Base-by-base conservation (phyloP, 1,284 basidiomycete species). In the Thelephora terrestris region DNA sequence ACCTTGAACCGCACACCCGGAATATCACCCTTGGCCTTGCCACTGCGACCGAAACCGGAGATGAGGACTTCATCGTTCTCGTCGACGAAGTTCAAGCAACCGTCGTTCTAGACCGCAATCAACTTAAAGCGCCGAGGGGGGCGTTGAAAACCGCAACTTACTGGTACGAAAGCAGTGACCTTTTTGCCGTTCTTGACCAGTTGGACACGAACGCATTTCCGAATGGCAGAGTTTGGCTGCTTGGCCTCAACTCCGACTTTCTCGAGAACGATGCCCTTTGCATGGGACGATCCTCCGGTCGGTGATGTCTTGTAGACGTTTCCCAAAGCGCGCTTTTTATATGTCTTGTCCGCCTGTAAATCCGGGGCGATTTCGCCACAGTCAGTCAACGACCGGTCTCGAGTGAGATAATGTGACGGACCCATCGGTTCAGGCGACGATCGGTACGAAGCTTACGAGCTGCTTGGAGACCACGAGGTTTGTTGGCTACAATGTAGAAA, bases 141-240 rank as follows among this genome's bases (percentile, higher is more conserved):
- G 37, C 20, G 37, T 43, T 43, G 7, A 45, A 36, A 40, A 35
- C 27, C 46, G 17, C 43, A 32, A 64, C 67, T 48, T 52, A 74
- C 72, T 58, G 77, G 78, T 44, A 80, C 79, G 77, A 82, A 95
- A 62, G 91, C 91, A 54, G 92, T 94, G 65, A 94, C 92, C 74
- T 99, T 98, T 88, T 99, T 99, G 64, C 96, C 96, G 78, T 99
- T 99, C 84, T 99, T 99, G 74, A 99, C 99, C 63, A 99, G 81
- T 68, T 99, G 96, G 55, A 99, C 96, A 77, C 96, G 91, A 60
- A 99, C 96, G 79, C 96, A 99, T 74, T 99, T 99, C 73, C 96
- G 92, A 71, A 99, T 98, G 69, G 96, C 96, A 67, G 96, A 99
- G 83, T 99, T 99, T 74, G 96, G 96, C 70, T 96, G 91, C 75